A percentile compares a stretch with the other conserved stretches of the same genome.
These are phyloP conservation scores for Tylopilus sp. DNA, from an alignment of 768 basidiomycete genomes.

Conservation along the genomic window DNA sequence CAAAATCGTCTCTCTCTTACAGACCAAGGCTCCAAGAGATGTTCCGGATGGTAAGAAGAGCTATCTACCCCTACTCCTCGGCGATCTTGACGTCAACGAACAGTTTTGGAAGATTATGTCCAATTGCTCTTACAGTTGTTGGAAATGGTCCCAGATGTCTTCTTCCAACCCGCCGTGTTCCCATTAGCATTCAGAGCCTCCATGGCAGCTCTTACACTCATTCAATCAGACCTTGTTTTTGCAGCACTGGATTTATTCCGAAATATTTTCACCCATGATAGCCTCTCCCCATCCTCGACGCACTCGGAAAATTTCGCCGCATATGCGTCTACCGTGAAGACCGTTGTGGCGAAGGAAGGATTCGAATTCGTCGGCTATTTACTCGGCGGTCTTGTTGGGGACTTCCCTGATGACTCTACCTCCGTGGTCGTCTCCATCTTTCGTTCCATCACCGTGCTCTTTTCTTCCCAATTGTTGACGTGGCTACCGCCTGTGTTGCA, in stretches of 20 bases:
- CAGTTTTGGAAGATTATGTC: conserved; percentile 93
- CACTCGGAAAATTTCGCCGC: conserved; percentile 57
- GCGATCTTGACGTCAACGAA: conserved; percentile 1
- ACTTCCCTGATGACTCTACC: conserved; percentile 85
- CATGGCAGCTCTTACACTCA: conserved; percentile 76
- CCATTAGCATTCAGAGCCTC: conserved; percentile 72
- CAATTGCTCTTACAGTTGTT: conserved; percentile 73
- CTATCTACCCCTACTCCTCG: neutral
- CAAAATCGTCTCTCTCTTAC: conserved; percentile 65
- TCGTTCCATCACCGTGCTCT: conserved; percentile 61
- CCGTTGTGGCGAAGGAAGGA: conserved; percentile 67
- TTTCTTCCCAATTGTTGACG: conserved; percentile 61
- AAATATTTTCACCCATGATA: conserved; percentile 71
- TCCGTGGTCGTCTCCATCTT: conserved; percentile 75
- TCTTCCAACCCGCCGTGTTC: conserved; percentile 78
- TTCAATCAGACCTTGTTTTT: conserved; percentile 80
- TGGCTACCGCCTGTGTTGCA: conserved; percentile 76
- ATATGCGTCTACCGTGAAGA: conserved; percentile 61
- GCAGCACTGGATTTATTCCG: conserved; percentile 80
- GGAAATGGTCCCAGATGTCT: conserved; percentile 64
- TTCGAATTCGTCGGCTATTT: conserved; percentile 64
- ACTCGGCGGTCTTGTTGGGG: conserved; percentile 75
- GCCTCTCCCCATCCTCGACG: conserved; percentile 46
- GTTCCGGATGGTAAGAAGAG: conserved; percentile 85
- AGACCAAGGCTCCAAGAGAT: conserved; percentile 62